Evolutionary conservation across 2,329 filamentous ascomycete species (phyloP), one percentile per base, ranked within the genome.

Genomic region (Capronia coronata): DNA sequence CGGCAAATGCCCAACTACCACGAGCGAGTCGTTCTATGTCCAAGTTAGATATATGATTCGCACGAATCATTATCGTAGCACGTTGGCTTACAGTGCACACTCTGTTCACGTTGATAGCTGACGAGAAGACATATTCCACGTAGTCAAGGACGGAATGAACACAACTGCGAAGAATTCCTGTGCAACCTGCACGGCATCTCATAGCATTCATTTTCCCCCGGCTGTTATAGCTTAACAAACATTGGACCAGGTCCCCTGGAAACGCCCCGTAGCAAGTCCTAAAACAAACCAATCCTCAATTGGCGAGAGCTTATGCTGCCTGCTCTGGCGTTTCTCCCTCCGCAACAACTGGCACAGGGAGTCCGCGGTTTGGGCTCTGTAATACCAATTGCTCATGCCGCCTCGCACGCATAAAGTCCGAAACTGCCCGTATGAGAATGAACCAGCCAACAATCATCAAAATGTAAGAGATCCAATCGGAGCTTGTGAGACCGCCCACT

Each of bases 391-490:
- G 87, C 71, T 98, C 93, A 65, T 97, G 93, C 63, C 88, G 78
- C 64, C 91, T 79, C 30, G 89, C 93, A 59, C 83, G 80, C 55
- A 97, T 71, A 65, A 93, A 98, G 65, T 97, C 90, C 61, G 85
- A 89, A 14, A 95, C 82, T n/a, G 89, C 84, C 68, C 90, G 81
- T 64, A 98, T 97, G 55, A 98, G 74, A 55, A 98, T 89, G 64
- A 97, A 97, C 93, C 93, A 98, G 3, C 93, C 93, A 1, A 94
- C 84, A 64, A 98, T 87, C 93, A 98, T 98, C 41, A 98, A 70
- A 13, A 86, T 75, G 62, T 97, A 98, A 9, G 89, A 87, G 56
- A 95, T 74, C 87, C 87, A 96, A 65, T 97, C 90, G 9, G 56
- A 43, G 13, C 53, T 56, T 38, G 54, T 55, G 41, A 62, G 46